Percentiles rank a stretch among this genome's conserved stretches.
Evolutionary conservation across 1,284 basidiomycete species (phyloP).

Genomic region (Leccinum cinnamomeum): DNA sequence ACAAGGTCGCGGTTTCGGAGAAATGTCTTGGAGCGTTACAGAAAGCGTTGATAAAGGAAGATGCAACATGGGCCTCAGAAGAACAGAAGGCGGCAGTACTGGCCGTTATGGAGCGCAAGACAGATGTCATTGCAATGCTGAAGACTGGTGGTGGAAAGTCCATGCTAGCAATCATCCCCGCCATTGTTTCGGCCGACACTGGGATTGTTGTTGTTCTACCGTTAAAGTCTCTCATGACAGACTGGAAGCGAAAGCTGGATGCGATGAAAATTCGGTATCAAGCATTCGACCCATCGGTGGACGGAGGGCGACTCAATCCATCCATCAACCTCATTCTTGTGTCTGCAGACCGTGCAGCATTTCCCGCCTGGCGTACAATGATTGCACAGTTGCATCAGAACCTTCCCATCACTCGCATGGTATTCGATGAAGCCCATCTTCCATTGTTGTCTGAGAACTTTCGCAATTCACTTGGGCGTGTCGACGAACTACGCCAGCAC

Average conservation of each 20-base stretch:
- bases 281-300: not conserved
- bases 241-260: not conserved
- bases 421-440: not conserved
- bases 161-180: not conserved
- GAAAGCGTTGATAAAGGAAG: not conserved
- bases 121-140: not conserved
- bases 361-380: not conserved
- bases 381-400: not conserved
- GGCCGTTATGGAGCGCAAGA: not conserved
- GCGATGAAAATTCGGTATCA: not conserved
- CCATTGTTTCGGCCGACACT: not conserved
- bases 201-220: not conserved
- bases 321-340: not conserved
- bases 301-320: not conserved
- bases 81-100: not conserved
- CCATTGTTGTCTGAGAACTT: not conserved
- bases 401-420: not conserved
- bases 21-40: too few species aligned
- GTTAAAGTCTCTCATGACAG: not conserved
- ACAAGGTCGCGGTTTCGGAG: too few species aligned
- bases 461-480: not conserved
- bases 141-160: not conserved
- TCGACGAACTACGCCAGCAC: not conserved
- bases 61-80: not conserved
- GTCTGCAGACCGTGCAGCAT: not conserved